These are phyloP conservation scores for Lactifluus pinguis DNA, from an alignment of 768 basidiomycete genomes.

Conservation along the genomic window DNA sequence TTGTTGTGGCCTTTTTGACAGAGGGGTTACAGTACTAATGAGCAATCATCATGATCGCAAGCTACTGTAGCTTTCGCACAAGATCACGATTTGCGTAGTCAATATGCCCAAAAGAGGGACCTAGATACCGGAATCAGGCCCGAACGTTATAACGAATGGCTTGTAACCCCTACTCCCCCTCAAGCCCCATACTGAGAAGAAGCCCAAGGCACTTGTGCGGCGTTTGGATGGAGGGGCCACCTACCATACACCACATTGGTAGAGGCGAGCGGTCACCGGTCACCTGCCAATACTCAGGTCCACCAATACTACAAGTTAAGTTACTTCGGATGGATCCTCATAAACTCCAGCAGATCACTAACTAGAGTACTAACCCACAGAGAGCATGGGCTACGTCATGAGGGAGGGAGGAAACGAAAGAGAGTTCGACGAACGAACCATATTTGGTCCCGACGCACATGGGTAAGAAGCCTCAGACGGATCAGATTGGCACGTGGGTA, in stretches of 20 bases:
- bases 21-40: not conserved
- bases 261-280: not conserved
- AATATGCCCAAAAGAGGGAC: not conserved
- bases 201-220: not conserved
- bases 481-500: not conserved
- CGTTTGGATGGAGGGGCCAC: not conserved
- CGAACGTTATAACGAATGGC: not conserved
- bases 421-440: not conserved
- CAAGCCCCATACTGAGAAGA: not conserved
- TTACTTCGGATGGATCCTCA: not conserved
- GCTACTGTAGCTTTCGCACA: not conserved
- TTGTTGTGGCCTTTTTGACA: no score
- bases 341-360: not conserved
- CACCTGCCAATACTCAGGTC: no score
- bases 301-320: not conserved
- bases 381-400: not conserved
- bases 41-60: no score
- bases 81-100: not conserved
- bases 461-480: not conserved
- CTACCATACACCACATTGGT: not conserved
- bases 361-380: not conserved
- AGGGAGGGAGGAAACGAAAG: not conserved
- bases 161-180: not conserved
- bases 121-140: not conserved
- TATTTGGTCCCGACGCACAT: not conserved